Base-by-base conservation (phyloP, 2,329 filamentous ascomycete species). In the Raffaelea deltoideospora region DNA sequence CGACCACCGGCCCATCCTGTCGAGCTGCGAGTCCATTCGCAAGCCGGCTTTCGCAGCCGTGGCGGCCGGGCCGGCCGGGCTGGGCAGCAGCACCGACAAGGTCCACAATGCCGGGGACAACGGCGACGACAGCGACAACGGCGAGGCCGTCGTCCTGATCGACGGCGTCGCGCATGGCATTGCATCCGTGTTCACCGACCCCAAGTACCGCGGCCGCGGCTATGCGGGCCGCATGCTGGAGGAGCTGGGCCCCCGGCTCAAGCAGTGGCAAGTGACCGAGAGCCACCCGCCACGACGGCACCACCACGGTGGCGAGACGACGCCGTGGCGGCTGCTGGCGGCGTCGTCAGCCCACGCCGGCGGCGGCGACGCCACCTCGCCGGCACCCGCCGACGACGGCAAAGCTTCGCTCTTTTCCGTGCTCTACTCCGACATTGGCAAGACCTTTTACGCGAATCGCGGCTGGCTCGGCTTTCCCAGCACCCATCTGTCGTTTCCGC, bases 361-460 rank as follows among this genome's bases (percentile, higher is more conserved):
- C 18, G 27, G 9, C 26, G 48, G n/a, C 46, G 50, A 20, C 57
- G 60, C 35, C 51, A n/a, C n/a, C n/a, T n/a, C n/a, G n/a, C n/a
- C n/a, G n/a, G n/a, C n/a, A n/a, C n/a, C n/a, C n/a, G n/a, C n/a
- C n/a, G n/a, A n/a, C n/a, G 53, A 5, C 6, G 24, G 13, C 10
- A 26, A 20, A 45, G 54, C 51, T 51, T 65, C 53, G 43, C 56
- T 72, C 13, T 90, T 88, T 55, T 87, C 82, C 1, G 70, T 92
- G 8, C 64, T 95, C 9, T 94, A 77, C 56, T 93, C 85, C 9
- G 84, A 92, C 49, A 86, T 92, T 44, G 84, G 87, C 17, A 80
- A 84, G 62, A 61, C 63, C 28, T 95, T 86, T 57, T 95, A 95
- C 58, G 71, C 79, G 4, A 65, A 64, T 23, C 66, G 74, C 44